Percentiles rank a stretch among this genome's conserved stretches.
Conservation (phyloP, 2,329 filamentous ascomycete species). For the Onygena corvina region DNA sequence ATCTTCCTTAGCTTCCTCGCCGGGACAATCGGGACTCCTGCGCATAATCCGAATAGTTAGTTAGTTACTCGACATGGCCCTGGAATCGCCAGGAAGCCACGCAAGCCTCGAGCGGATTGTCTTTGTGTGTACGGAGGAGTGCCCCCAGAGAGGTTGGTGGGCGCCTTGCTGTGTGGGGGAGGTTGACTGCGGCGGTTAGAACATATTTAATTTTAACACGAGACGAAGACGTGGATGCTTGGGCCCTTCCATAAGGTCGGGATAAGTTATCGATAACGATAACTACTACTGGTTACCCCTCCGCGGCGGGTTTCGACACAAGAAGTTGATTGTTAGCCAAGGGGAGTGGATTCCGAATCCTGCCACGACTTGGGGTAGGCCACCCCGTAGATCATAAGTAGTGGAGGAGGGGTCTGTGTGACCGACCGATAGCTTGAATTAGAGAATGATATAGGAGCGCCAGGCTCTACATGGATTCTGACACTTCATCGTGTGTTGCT, state of each 20-base stretch:
- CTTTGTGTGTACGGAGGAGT: too few relatives aligned
- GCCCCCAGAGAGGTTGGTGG: too few relatives aligned
- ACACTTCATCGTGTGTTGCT: neutral
- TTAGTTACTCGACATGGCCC: too few relatives aligned
- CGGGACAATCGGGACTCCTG: neutral
- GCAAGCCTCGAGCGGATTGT: too few relatives aligned
- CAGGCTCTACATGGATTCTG: neutral
- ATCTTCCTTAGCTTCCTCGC: conserved; percentile 1
- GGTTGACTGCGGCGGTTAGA: neutral
- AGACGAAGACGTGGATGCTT: neutral
- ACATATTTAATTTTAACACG: neutral
- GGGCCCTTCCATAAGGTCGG: neutral
- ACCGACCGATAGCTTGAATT: conserved; percentile 2
- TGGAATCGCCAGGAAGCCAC: too few relatives aligned
- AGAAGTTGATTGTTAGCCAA: too few relatives aligned
- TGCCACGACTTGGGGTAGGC: conserved; percentile 1
- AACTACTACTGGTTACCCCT: too few relatives aligned
- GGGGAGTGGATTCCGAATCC: neutral
- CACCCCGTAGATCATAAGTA: conserved; percentile 4
- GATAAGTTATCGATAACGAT: conserved; percentile 2
- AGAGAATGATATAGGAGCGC: neutral
- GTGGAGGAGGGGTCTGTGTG: conserved; percentile 4
- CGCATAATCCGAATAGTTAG: too few relatives aligned
- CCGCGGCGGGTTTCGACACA: too few relatives aligned
- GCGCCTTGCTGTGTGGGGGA: too few relatives aligned